These are phyloP conservation scores for Pyrenophora tritici-repentis DNA, from an alignment of 2,329 filamentous ascomycete species.

Conservation along the genomic window DNA sequence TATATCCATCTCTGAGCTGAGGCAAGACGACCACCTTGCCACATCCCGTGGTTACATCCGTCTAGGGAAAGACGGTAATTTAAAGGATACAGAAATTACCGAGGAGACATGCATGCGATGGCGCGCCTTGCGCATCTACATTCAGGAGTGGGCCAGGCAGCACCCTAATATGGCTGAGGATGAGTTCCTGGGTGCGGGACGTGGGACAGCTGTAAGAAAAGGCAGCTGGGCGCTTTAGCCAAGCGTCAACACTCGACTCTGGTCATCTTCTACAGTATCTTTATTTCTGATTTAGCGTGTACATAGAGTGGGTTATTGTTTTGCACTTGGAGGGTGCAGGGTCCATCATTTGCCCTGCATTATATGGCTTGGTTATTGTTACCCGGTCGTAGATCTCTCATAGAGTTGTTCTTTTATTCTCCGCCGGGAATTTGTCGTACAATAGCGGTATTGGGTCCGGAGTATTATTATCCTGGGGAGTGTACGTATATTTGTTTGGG, in stretches of 20 bases:
- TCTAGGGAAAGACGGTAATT: conserved; percentile 53
- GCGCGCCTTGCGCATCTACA: conserved; percentile 81
- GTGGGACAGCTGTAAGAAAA: conserved; percentile 53
- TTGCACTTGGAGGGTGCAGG: not conserved
- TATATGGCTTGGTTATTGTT: too few species aligned
- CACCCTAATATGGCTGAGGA: conserved; percentile 68
- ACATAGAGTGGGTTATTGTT: too few species aligned
- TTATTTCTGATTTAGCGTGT: too few species aligned
- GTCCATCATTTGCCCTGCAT: too few species aligned
- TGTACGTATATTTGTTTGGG: not conserved
- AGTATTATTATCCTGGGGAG: not conserved
- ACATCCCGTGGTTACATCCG: conserved; percentile 75
- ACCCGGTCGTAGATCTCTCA: conserved; percentile 6
- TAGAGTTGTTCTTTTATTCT: not conserved
- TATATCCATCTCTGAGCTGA: conserved; percentile 70
- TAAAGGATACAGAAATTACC: conserved; percentile 56
- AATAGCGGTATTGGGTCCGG: not conserved
- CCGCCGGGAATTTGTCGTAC: not conserved
- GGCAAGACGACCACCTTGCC: conserved; percentile 69
- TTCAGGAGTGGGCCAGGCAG: conserved; percentile 87
- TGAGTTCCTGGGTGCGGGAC: conserved; percentile 33
- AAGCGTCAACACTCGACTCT: too few species aligned
- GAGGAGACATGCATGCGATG: conserved; percentile 70
- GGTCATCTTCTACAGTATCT: too few species aligned
- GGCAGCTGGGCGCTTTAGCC: conserved; percentile 53